Base-by-base conservation (phyloP, 768 basidiomycete genomes). In the Nidularia pulvinata region DNA sequence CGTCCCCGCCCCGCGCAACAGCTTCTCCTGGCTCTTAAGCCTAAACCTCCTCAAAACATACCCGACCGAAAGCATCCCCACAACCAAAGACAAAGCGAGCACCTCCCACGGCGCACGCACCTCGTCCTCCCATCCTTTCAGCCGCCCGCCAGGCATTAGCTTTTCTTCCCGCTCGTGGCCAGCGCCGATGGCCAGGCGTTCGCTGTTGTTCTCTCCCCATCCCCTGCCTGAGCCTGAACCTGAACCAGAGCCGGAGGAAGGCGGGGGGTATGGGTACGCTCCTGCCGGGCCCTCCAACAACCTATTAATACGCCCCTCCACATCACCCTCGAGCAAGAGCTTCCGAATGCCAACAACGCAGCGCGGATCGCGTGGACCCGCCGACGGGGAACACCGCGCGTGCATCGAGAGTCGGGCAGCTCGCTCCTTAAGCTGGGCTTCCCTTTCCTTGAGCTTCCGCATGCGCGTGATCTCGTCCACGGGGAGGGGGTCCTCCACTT, bases 261-360 rank as follows among this genome's bases (percentile, higher is more conserved):
- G 25, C 25, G 25, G 25, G 2, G 25, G 25, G 25, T 30, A 30
- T 30, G 25, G 25, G 25, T 30, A 30, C 25, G 39, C 16, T 5
- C 39, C 6, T 11, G 14, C 58, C 7, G 81, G 81, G 2, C 82
- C 84, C 51, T 89, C 86, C 2, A 89, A 71, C 19, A 89, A 74
- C 57, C 84, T 75, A 61, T 67, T 74, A 62, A 76, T 65, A 10
- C 78, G 63, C 42, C 70, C 69, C 55, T 73, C 73, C 5, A 78
- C 82, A 59, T 76, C 81, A 10, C 78, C 77, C 2, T 76, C 72
- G 57, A 84, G 83, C 16, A 89, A 67, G 25, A 30, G 25, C 16
- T 65, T 68, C 6, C 82, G 74, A 46, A 88, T 77, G 22, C 89
- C 89, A 9, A 83, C 80, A 13, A 88, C 67, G 65, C 89, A 91